Conservation (phyloP, 2,329 filamentous ascomycete genomes). For the Phialophora verrucosa region DNA sequence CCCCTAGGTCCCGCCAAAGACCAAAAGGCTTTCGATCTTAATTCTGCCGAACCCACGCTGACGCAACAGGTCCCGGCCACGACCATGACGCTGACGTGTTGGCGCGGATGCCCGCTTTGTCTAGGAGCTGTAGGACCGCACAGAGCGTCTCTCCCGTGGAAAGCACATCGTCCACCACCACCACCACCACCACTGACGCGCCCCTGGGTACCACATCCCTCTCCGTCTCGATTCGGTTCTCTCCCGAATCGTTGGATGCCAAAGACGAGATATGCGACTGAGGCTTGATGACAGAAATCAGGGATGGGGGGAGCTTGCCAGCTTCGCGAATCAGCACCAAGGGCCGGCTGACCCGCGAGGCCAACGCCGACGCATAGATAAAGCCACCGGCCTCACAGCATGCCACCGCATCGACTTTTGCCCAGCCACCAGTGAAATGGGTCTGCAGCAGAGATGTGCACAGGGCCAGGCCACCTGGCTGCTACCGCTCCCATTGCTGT, state of each 20-base stretch:
- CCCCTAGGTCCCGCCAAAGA: constrained; percentile 53
- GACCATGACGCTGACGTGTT: constrained; percentile 56
- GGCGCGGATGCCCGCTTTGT: constrained; percentile 49
- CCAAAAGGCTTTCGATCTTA: constrained; percentile 59
- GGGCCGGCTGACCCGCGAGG: constrained; percentile 49
- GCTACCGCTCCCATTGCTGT: constrained; percentile 45
- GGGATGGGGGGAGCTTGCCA: constrained; percentile 65
- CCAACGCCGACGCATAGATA: constrained; percentile 61
- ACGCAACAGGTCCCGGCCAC: constrained; percentile 57
- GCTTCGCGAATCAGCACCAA: constrained; percentile 61
- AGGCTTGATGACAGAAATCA: constrained; percentile 54
- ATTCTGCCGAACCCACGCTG: constrained; percentile 57
- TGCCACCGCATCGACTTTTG: constrained; percentile 52
- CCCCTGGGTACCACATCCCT: constrained; percentile 49
- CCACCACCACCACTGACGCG: constrained; percentile 60
- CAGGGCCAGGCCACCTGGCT: constrained; percentile 57
- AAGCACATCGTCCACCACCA: constrained; percentile 68
- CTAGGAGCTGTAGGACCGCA: constrained; percentile 58
- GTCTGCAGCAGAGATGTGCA: constrained; percentile 58
- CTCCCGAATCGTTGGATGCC: constrained; percentile 35
- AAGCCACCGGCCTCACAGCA: constrained; percentile 65
- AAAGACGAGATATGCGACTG: constrained; percentile 62
- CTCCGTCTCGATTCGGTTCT: constrained; percentile 58
- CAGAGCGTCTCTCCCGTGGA: constrained; percentile 62
- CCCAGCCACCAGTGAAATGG: constrained; percentile 57